Evolutionary conservation across 768 basidiomycete species (phyloP).

Genomic region (Tephrocybe sp.): DNA sequence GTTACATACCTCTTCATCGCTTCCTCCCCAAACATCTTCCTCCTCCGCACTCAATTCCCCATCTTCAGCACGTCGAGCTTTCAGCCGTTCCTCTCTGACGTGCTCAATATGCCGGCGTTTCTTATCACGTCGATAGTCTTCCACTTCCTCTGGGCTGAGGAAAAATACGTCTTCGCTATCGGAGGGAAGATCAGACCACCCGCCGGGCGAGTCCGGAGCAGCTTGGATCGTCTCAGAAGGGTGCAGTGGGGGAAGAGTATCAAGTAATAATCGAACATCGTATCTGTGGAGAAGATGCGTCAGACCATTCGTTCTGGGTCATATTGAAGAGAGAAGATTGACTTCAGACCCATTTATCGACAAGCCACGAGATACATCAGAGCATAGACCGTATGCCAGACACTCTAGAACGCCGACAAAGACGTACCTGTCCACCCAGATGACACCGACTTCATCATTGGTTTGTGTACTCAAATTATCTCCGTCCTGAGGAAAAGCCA

Average conservation of each 20-base stretch:
- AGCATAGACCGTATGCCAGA: too few relatives aligned
- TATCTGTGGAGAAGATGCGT: conserved; percentile 50
- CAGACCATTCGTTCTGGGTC: conserved; percentile 14
- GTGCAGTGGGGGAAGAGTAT: conserved; percentile 36
- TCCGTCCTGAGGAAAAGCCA: conserved; percentile 22
- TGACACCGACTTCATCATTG: conserved; percentile 21
- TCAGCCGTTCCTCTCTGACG: conserved; percentile 64
- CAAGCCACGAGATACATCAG: not conserved
- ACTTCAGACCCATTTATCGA: conserved; percentile 16
- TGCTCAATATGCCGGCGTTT: conserved; percentile 61
- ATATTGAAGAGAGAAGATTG: conserved; percentile 23
- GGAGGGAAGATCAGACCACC: conserved; percentile 86
- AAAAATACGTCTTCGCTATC: conserved; percentile 87
- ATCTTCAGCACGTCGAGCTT: conserved; percentile 50
- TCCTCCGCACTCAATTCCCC: conserved; percentile 28
- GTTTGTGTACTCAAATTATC: conserved; percentile 18
- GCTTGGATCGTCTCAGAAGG: not conserved
- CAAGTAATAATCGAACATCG: conserved; percentile 75
- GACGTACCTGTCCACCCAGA: conserved; percentile 88
- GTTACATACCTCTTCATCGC: conserved; percentile 67
- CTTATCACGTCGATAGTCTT: conserved; percentile 68
- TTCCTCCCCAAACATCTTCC: conserved; percentile 57
- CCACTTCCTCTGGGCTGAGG: conserved; percentile 63
- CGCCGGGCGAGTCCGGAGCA: conserved; percentile 46
- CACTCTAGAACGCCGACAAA: conserved; percentile 9